Evolutionary conservation across 2,329 filamentous ascomycete species (phyloP).

Genomic region (Lachnellula suecica): DNA sequence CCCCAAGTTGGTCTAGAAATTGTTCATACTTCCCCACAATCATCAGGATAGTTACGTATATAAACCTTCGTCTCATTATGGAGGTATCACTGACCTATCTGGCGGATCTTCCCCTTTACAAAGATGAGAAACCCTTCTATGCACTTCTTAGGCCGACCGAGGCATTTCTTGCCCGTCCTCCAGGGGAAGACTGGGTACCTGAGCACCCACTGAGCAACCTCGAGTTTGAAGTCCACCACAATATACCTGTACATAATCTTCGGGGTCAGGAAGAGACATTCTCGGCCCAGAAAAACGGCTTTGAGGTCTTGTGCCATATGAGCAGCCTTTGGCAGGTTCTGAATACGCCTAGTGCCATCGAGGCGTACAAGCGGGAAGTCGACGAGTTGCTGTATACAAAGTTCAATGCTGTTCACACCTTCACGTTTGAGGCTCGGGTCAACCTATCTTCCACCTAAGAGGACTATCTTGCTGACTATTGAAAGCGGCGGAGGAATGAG

Average conservation of each 20-base stretch:
- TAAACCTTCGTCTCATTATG: too few species aligned
- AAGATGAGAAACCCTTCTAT: constrained; percentile 5
- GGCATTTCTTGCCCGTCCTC: constrained; percentile 14
- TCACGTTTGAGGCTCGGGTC: not conserved
- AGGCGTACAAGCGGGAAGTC: constrained; percentile 1
- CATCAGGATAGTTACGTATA: too few species aligned
- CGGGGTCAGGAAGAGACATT: not conserved
- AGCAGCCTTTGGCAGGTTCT: not conserved
- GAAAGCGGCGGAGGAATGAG: too few species aligned
- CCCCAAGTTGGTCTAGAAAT: too few species aligned
- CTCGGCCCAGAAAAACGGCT: constrained; percentile 11
- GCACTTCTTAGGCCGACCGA: constrained; percentile 1
- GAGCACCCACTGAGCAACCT: constrained; percentile 16
- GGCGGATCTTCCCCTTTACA: constrained; percentile 1
- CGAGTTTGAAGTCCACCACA: constrained; percentile 13
- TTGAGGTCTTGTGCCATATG: constrained; percentile 12
- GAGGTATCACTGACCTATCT: too few species aligned
- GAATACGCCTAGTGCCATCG: not conserved
- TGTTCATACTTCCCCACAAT: too few species aligned
- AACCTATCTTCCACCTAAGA: too few species aligned
- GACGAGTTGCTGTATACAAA: not conserved
- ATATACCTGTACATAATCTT: constrained; percentile 16
- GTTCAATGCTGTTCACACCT: not conserved
- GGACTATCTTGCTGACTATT: too few species aligned
- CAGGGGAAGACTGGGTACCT: too few species aligned